A percentile compares a stretch with the other conserved stretches of the same genome.
Evolutionary conservation across 805 yeast genomes (phyloP).

Genomic region (Wickerhamomyces alni): DNA sequence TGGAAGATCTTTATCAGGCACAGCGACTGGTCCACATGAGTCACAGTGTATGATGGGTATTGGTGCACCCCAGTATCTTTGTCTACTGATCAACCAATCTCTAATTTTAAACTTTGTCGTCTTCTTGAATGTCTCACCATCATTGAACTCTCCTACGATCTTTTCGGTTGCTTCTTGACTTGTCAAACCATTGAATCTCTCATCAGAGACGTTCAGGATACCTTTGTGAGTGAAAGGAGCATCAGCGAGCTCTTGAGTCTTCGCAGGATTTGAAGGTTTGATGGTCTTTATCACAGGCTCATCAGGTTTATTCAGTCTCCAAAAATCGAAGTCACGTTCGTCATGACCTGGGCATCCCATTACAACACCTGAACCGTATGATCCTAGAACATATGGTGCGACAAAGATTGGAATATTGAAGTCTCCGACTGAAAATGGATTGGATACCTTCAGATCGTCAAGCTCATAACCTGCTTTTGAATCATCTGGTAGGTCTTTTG

Average conservation of each 20-base stretch:
- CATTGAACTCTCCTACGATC: slow-evolving; percentile 38
- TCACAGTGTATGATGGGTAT: slow-evolving; percentile 91
- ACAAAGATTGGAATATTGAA: slow-evolving; percentile 65
- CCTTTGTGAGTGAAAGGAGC: slow-evolving; percentile 42
- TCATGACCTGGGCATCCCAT: slow-evolving; percentile 99
- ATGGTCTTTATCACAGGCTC: slow-evolving; percentile 13
- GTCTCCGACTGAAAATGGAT: slow-evolving; percentile 50
- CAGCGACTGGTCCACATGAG: slow-evolving; percentile 85
- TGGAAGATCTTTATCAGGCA: slow-evolving; percentile 83
- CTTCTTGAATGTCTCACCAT: slow-evolving; percentile 35
- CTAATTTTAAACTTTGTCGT: slow-evolving; percentile 60
- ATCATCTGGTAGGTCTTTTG: slow-evolving; percentile 34
- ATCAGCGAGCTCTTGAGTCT: slow-evolving; percentile 4
- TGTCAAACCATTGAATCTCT: slow-evolving; percentile 44
- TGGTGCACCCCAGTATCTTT: slow-evolving; percentile 98
- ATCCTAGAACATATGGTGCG: slow-evolving; percentile 84
- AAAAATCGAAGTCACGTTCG: slow-evolving; percentile 73
- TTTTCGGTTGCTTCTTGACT: slow-evolving; percentile 43
- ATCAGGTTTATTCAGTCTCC: slow-evolving; percentile 56
- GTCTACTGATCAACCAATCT: slow-evolving; percentile 94
- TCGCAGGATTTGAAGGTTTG: slow-evolving; percentile 11
- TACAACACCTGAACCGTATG: slow-evolving; percentile 89
- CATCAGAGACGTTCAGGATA: slow-evolving; percentile 39
- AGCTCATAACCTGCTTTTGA: slow-evolving; percentile 59
- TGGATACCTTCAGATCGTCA: slow-evolving; percentile 33